phyloP scores from a whole-genome alignment of 2,329 filamentous ascomycete genomes.

The Drechslerella dactyloides region DNA sequence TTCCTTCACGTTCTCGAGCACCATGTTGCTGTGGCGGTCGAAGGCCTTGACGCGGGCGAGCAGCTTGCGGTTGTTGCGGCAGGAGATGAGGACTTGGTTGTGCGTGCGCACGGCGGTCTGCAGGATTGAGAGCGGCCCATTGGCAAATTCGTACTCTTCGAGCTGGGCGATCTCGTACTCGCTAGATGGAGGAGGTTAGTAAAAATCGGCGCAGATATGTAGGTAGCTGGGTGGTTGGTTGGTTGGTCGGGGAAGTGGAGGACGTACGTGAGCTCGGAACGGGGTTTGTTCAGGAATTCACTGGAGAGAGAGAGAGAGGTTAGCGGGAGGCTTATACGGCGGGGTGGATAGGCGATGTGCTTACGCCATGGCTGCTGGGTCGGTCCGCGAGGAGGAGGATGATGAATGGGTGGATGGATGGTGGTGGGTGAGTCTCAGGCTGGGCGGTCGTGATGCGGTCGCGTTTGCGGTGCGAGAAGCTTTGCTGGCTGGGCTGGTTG shows the following conservation, averaged over 20 bases:
- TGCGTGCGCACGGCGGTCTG: constrained; percentile 95
- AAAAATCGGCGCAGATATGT: constrained; percentile 14
- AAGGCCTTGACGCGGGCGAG: constrained; percentile 98
- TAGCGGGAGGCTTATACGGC: constrained; percentile 8
- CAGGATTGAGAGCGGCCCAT: constrained; percentile 86
- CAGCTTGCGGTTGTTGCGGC: constrained; percentile 97
- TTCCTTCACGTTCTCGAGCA: constrained; percentile 95
- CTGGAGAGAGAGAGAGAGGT: constrained; percentile 60
- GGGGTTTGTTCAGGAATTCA: constrained; percentile 86
- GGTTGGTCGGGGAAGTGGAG: constrained; percentile 45
- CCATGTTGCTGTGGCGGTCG: constrained; percentile 99
- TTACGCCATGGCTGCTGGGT: constrained; percentile 40
- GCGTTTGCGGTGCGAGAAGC: constrained; percentile 46
- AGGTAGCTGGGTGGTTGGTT: constrained; percentile 1
- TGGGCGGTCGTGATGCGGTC: constrained; percentile 34
- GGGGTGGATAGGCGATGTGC: constrained; percentile 6
- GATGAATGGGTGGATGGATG: background rate
- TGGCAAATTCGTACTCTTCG: constrained; percentile 75
- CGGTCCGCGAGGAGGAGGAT: constrained; percentile 5
- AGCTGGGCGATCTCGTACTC: constrained; percentile 87
- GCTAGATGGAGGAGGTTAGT: constrained; percentile 60
- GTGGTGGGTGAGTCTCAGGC: background rate
- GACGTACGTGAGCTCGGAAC: constrained; percentile 86
- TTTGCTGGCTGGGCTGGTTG: constrained; percentile 38
- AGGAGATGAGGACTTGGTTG: constrained; percentile 94